Evolutionary conservation across 257 asterid genomes (phyloP), one percentile per base, ranked within the genome.

Genomic region (Nicotiana noctiflora): DNA sequence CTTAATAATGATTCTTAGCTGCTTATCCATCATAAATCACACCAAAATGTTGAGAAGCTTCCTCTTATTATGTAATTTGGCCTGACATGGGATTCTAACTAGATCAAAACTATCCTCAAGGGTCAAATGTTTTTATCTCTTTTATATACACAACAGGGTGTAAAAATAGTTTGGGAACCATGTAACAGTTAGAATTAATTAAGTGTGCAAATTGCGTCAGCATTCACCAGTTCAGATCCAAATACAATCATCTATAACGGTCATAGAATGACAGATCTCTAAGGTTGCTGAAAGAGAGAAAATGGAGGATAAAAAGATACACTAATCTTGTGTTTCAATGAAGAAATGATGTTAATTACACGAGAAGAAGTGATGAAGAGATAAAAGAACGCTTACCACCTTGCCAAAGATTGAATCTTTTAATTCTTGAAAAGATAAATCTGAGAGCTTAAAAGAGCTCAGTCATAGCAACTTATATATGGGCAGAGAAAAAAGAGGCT

Each of bases 371-470:
- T 72, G 68, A 25, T 62, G 68, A 62, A 62, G 10, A 62, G 68
- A 62, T 3, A 61, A 2, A 7, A 23, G 21, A 46, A 72, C 23
- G 46, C 40, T 46, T 72, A 72, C 78, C 78, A 23, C 78, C 78
- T 56, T 56, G 15, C 18, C 76, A 84, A 68, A 82, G 82, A 66
- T 66, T 34, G 18, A 56, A 62, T 68, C 81, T 80, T 62, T 75
- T 8, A 31, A 21, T 46, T 67, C 46, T 60, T 27, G 74, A 76
- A 52, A 66, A 27, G 75, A 56, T 72, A 80, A 72, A 74, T 40
- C 76, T 5, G 65, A 70, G 74, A 68, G 84, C 83, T 68, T 80
- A 76, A 44, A 82, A 49, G 78, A 63, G 76, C 77, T 62, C 49
- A 23, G 29, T 52, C 44, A 15, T 29, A 62, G 52, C 56, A 37